A percentile compares a stretch with the other conserved stretches of the same genome.
These are phyloP conservation scores for Xylaria sp. DNA, from an alignment of 2,329 filamentous ascomycete species.

Conservation along the genomic window DNA sequence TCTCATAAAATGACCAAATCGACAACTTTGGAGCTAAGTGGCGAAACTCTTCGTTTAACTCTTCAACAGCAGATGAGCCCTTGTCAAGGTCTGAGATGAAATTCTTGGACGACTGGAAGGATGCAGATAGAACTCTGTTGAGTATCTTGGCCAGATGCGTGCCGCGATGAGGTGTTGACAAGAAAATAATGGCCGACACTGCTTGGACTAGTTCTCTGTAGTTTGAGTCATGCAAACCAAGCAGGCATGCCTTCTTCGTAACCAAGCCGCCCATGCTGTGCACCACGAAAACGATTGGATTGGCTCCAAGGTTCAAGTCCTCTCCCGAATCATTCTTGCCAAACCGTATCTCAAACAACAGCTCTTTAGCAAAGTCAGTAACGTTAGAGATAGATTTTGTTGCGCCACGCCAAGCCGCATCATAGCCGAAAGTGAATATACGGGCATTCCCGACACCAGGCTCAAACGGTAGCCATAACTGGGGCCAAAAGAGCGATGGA, in stretches of 20 bases:
- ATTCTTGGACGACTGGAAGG: conserved; percentile 39
- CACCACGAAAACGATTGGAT: conserved; percentile 43
- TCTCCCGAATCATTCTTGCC: conserved; percentile 8
- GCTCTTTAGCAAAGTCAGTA: conserved; percentile 20
- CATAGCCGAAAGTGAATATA: conserved; percentile 1
- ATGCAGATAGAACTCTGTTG: conserved; percentile 39
- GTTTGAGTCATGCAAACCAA: conserved; percentile 41
- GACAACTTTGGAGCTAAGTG: conserved; percentile 45
- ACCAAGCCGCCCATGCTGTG: conserved; percentile 47
- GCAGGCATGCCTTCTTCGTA: conserved; percentile 43
- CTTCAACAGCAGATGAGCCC: conserved; percentile 40
- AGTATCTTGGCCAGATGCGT: conserved; percentile 42
- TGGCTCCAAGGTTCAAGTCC: conserved; percentile 28
- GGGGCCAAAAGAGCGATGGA: conserved; percentile 20
- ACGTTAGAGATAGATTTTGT: conserved; percentile 7
- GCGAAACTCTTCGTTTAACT: conserved; percentile 52
- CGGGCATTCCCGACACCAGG: conserved; percentile 3
- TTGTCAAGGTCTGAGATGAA: conserved; percentile 46
- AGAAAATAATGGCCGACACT: conserved; percentile 43
- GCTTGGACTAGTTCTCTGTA: conserved; percentile 39
- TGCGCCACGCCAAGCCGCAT: conserved; percentile 5
- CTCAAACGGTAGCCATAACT: conserved; percentile 19
- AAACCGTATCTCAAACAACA: conserved; percentile 24
- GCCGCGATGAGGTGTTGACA: conserved; percentile 47
- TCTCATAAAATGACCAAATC: conserved; percentile 54